These are phyloP conservation scores for Sarocladiaceae sp. DNA, from an alignment of 2,329 filamentous ascomycete genomes.

Conservation along the genomic window DNA sequence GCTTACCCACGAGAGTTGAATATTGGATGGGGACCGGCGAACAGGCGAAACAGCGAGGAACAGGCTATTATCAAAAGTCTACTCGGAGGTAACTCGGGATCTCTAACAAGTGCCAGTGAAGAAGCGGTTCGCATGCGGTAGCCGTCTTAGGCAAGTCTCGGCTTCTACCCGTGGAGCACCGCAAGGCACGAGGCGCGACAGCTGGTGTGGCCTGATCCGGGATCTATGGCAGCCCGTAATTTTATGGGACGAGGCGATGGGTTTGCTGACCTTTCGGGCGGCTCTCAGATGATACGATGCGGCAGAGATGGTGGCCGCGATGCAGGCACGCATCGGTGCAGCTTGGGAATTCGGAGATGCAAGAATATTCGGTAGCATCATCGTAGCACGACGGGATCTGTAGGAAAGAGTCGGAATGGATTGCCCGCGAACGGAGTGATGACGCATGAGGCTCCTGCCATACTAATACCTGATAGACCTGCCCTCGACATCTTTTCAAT, in stretches of 20 bases:
- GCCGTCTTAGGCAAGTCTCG: slow-evolving; percentile 4
- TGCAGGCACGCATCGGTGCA: neutral
- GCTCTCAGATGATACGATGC: neutral
- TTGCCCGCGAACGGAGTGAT: neutral
- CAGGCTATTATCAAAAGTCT: too few relatives aligned
- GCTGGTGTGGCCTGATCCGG: slow-evolving; percentile 9
- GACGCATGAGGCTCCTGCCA: neutral
- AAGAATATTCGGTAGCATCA: neutral
- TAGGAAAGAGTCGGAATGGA: slow-evolving; percentile 2
- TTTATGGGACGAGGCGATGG: neutral
- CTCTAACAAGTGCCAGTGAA: neutral
- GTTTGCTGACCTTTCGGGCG: neutral
- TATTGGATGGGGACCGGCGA: too few relatives aligned
- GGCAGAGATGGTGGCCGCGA: too few relatives aligned
- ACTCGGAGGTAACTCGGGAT: neutral
- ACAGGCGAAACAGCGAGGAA: too few relatives aligned
- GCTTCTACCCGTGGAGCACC: neutral
- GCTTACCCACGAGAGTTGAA: too few relatives aligned
- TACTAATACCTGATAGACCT: too few relatives aligned
- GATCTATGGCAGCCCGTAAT: slow-evolving; percentile 2
- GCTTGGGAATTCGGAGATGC: neutral
- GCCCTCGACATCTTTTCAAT: too few relatives aligned
- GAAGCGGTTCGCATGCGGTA: neutral
- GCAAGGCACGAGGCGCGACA: too few relatives aligned
- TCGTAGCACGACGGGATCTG: neutral